Evolutionary conservation across 805 yeast species (phyloP).

Genomic region (Priceomyces melissophilus): DNA sequence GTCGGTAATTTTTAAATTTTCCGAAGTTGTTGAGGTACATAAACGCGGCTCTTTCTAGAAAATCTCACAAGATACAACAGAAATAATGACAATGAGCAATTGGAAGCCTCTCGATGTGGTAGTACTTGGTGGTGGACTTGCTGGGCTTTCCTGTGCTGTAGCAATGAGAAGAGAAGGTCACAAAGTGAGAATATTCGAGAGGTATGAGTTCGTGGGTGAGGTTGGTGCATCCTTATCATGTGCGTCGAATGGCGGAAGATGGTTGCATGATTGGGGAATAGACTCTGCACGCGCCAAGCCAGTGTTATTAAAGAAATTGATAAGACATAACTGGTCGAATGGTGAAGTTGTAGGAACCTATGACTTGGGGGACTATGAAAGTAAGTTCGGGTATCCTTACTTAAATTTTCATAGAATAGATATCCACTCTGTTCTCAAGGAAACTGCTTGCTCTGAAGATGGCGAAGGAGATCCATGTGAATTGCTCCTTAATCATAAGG

Average conservation of each 20-base stretch:
- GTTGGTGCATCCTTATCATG: constrained; percentile 27
- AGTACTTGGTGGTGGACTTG: constrained; percentile 25
- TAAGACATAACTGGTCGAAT: constrained; percentile 19
- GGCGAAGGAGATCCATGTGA: constrained; percentile 20
- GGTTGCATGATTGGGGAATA: constrained; percentile 23
- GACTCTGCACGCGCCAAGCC: constrained; percentile 19
- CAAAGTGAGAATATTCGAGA: constrained; percentile 20
- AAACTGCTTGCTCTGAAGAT: constrained; percentile 14
- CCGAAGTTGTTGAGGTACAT: too few relatives aligned
- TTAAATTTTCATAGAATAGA: constrained; percentile 26
- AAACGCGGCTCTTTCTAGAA: too few relatives aligned
- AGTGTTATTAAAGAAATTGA: constrained; percentile 19
- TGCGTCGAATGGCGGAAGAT: constrained; percentile 27
- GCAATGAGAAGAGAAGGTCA: constrained; percentile 23
- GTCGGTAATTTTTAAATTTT: too few relatives aligned
- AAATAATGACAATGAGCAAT: constrained; percentile 5
- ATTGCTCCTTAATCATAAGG: constrained; percentile 10
- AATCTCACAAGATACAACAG: too few relatives aligned
- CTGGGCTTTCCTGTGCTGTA: constrained; percentile 22
- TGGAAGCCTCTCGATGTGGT: constrained; percentile 17
- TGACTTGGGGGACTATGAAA: constrained; percentile 23
- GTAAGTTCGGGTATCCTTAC: constrained; percentile 23
- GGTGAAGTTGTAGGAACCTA: constrained; percentile 19
- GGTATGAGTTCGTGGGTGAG: constrained; percentile 26
- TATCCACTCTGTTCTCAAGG: constrained; percentile 17